Evolutionary conservation across 164 flowering plant species (phyloP).

Genomic region (Vitis amurensis): DNA sequence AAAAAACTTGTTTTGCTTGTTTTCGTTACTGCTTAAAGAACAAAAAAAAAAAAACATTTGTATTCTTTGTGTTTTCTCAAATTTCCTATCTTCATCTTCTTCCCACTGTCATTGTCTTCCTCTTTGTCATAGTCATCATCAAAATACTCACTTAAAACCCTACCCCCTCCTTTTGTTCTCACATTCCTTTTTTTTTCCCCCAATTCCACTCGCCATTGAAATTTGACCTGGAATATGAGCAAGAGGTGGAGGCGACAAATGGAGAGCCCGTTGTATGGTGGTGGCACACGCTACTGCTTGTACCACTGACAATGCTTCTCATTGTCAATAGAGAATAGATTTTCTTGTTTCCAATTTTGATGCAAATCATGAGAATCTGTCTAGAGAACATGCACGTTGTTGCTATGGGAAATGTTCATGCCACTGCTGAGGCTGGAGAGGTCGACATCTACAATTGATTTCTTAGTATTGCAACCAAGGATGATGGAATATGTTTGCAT

Average conservation of each 20-base stretch:
- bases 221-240: neutral
- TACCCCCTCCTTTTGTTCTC: slow-evolving; percentile 4
- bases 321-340: slow-evolving; percentile 84
- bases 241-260: too few species aligned
- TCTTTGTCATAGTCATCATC: slow-evolving; percentile 55
- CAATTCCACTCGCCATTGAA: slow-evolving; percentile 10
- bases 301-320: slow-evolving; percentile 59
- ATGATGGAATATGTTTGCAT: slow-evolving; percentile 97
- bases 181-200: slow-evolving; percentile 36
- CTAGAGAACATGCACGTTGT: slow-evolving; percentile 90
- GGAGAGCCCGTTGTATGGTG: too few species aligned
- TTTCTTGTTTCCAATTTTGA: slow-evolving; percentile 95
- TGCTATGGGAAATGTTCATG: slow-evolving; percentile 92
- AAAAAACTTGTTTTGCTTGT: too few species aligned
- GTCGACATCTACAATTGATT: slow-evolving; percentile 89
- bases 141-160: slow-evolving; percentile 34
- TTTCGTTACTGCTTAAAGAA: too few species aligned
- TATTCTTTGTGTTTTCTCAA: too few species aligned
- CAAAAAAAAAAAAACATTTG: too few species aligned
- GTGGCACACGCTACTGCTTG: slow-evolving; percentile 6
- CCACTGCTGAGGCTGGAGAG: slow-evolving; percentile 91
- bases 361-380: slow-evolving; percentile 91
- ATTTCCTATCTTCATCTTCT: slow-evolving; percentile 36
- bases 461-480: slow-evolving; percentile 86
- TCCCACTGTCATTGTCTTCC: slow-evolving; percentile 31